Evolutionary conservation across 192 early-diverging fungal species (phyloP).

Genomic region (Coemansia sp.): DNA sequence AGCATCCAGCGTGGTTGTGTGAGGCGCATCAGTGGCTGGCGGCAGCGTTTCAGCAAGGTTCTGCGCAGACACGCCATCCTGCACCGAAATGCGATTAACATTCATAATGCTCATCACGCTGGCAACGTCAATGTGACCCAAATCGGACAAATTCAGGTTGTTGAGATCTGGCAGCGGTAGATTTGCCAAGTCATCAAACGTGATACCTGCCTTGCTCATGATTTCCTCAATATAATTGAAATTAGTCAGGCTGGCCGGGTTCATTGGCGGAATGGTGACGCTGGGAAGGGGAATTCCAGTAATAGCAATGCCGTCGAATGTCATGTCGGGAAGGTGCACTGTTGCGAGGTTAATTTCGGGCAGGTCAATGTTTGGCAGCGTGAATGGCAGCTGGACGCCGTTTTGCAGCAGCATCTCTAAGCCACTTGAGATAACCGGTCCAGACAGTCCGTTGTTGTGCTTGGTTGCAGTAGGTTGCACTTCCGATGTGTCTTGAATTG

Average conservation of each 20-base stretch:
- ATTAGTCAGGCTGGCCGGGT: conserved; percentile 43
- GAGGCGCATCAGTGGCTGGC: conserved; percentile 3
- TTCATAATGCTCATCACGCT: conserved; percentile 22
- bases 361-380: conserved; percentile 37
- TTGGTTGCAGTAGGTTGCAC: not conserved
- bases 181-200: conserved; percentile 46
- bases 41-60: conserved; percentile 9
- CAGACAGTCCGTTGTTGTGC: conserved; percentile 18
- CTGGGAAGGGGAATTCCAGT: conserved; percentile 34
- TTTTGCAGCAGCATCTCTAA: conserved; percentile 47
- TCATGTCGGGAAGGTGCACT: conserved; percentile 47
- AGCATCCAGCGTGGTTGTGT: conserved; percentile 42
- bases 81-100: conserved; percentile 24
- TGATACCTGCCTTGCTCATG: conserved; percentile 36
- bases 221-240: conserved; percentile 36
- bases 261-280: conserved; percentile 38
- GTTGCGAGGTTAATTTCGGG: conserved; percentile 39
- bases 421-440: conserved; percentile 40
- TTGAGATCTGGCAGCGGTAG: conserved; percentile 40
- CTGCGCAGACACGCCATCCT: conserved; percentile 7
- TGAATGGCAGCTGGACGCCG: conserved; percentile 29
- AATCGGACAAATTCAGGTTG: conserved; percentile 20
- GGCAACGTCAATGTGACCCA: conserved; percentile 17
- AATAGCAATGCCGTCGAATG: conserved; percentile 39
- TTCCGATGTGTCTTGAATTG: not conserved